A percentile compares a stretch with the other conserved stretches of the same genome.
Conservation (phyloP, 2,329 filamentous ascomycete species). For the Botrytis porri region DNA sequence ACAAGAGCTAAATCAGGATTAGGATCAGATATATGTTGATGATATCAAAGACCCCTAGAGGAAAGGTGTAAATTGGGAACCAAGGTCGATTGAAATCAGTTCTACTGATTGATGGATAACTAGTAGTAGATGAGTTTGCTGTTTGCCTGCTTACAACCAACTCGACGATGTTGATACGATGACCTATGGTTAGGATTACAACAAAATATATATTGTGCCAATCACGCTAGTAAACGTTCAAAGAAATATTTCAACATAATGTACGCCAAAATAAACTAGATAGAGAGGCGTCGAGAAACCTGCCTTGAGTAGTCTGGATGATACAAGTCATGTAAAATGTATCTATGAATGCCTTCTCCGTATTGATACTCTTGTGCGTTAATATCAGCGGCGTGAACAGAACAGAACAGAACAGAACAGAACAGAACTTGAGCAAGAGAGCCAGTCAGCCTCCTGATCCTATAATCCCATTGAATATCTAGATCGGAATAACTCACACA, state of each 20-base stretch:
- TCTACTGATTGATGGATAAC: background rate
- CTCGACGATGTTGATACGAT: too few relatives aligned
- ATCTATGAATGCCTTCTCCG: background rate
- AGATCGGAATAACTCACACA: background rate
- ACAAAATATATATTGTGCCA: background rate
- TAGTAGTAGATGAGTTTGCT: background rate
- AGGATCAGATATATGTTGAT: background rate
- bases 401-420: background rate
- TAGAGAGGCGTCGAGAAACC: background rate
- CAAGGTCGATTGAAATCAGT: background rate
- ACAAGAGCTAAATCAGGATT: background rate
- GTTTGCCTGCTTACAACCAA: background rate
- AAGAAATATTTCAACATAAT: background rate
- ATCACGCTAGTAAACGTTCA: background rate
- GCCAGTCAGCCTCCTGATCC: background rate
- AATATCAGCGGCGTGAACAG: background rate
- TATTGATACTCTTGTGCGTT: background rate
- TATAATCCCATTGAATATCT: background rate
- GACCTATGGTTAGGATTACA: background rate
- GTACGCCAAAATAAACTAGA: background rate
- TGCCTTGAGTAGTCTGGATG: background rate
- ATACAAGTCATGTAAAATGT: conserved; percentile 1
- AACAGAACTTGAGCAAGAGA: background rate
- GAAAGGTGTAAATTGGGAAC: background rate
- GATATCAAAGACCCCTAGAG: background rate